phyloP scores from a whole-genome alignment of 257 asterid species.

The Nicotiana noctiflora region DNA sequence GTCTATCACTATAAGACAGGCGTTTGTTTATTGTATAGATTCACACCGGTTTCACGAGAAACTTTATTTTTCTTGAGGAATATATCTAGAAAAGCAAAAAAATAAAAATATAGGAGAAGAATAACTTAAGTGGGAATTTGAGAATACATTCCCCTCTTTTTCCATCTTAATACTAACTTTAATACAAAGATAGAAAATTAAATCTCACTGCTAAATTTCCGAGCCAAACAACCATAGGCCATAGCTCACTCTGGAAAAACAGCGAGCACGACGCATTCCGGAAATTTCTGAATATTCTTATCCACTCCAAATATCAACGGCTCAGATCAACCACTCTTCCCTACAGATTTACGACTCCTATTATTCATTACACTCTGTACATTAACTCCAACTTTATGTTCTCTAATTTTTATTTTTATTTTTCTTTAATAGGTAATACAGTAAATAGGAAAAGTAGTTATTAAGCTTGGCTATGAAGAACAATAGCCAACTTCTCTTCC shows the following conservation, averaged over 20 bases:
- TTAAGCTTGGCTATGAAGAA: constrained; percentile 30
- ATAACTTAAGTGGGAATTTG: not conserved
- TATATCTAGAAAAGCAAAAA: not conserved
- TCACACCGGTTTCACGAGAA: too few relatives aligned
- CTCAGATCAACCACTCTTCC: constrained; percentile 17
- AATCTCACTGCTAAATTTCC: not conserved
- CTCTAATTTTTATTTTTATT: not conserved
- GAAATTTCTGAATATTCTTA: not conserved
- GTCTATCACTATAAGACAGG: too few relatives aligned
- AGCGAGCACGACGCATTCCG: not conserved
- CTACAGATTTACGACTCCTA: constrained; percentile 1
- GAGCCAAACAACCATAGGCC: not conserved
- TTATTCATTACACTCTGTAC: constrained; percentile 9
- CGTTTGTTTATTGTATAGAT: too few relatives aligned
- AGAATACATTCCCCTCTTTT: not conserved
- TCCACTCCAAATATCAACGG: constrained; percentile 2
- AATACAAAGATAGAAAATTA: not conserved
- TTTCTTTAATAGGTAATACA: too few relatives aligned
- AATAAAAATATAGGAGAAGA: not conserved
- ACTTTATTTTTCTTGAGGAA: not conserved
- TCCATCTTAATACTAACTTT: not conserved
- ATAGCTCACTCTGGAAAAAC: not conserved
- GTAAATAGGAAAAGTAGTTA: not conserved
- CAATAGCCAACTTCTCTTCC: constrained; percentile 55
- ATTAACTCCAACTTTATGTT: not conserved